Conservation (phyloP, 352 stramenopile genomes). For the Phytophthora foliorum region DNA sequence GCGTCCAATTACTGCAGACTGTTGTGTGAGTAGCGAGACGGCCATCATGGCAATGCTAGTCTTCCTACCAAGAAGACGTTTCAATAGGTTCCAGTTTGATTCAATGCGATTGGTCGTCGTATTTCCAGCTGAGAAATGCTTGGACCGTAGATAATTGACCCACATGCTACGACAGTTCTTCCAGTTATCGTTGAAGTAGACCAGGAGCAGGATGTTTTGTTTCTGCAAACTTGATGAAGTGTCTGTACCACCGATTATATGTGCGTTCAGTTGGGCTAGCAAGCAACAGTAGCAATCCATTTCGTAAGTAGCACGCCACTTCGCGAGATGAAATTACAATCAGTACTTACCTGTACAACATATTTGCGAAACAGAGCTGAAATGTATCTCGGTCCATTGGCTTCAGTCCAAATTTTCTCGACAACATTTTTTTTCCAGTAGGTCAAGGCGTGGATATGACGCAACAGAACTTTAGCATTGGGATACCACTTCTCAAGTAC, state of each 20-base stretch:
- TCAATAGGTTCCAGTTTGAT: neutral
- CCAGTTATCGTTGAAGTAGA: neutral
- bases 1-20: neutral
- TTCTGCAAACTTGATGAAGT: neutral
- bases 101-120: neutral
- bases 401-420: neutral
- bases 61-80: neutral
- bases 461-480: slow-evolving; percentile 13
- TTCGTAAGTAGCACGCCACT: too few relatives aligned
- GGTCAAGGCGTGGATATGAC: slow-evolving; percentile 5
- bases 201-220: neutral
- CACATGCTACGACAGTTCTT: neutral
- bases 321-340: too few relatives aligned
- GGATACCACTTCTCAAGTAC: slow-evolving; percentile 21
- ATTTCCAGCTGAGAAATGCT: neutral
- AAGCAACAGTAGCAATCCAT: too few relatives aligned
- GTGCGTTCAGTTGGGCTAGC: neutral
- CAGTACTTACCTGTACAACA: neutral
- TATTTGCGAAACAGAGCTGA: neutral
- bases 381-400: neutral
- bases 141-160: neutral
- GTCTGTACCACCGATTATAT: neutral
- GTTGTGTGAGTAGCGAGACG: neutral
- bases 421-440: slow-evolving; percentile 19
- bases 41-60: neutral